A percentile compares a stretch with the other conserved stretches of the same genome.
phyloP scores from a whole-genome alignment of 371 early-diverging fungal genomes.

The Cokeromyces recurvatus region DNA sequence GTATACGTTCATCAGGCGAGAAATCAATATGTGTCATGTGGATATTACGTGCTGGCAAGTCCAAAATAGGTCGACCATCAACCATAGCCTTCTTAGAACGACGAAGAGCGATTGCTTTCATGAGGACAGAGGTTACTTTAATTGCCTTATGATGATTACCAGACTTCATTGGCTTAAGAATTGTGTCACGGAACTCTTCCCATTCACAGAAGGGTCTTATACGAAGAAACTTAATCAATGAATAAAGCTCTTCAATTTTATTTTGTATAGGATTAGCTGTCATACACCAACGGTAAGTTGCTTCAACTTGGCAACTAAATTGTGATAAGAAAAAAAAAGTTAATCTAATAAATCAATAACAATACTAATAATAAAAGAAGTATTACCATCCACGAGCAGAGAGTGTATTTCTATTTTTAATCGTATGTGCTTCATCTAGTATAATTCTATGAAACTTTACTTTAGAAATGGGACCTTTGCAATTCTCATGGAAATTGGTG shows the following conservation, averaged over 20 bases:
- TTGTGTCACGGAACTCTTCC: constrained; percentile 50
- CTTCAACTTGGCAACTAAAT: constrained; percentile 48
- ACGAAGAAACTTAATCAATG: constrained; percentile 76
- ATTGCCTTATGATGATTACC: constrained; percentile 23
- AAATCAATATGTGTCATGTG: constrained; percentile 53
- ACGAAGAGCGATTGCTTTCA: constrained; percentile 60
- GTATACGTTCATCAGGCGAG: constrained; percentile 50
- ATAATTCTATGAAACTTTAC: constrained; percentile 53
- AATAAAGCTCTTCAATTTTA: constrained; percentile 81
- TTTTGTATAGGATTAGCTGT: constrained; percentile 85
- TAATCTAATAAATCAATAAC: not conserved
- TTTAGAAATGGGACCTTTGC: constrained; percentile 11
- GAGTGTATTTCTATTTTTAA: constrained; percentile 70
- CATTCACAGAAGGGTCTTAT: constrained; percentile 61
- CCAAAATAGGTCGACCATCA: constrained; percentile 65
- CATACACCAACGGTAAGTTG: constrained; percentile 76
- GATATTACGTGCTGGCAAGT: constrained; percentile 57
- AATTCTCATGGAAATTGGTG: constrained; percentile 2
- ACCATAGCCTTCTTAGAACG: constrained; percentile 58
- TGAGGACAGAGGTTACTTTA: constrained; percentile 27
- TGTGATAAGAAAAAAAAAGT: not conserved
- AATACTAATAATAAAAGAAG: no score
- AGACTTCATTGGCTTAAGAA: constrained; percentile 34
- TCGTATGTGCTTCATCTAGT: constrained; percentile 88
- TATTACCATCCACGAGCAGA: constrained; percentile 50